Evolutionary conservation across 2,329 filamentous ascomycete genomes (phyloP).

Genomic region (Xylogone sp.): DNA sequence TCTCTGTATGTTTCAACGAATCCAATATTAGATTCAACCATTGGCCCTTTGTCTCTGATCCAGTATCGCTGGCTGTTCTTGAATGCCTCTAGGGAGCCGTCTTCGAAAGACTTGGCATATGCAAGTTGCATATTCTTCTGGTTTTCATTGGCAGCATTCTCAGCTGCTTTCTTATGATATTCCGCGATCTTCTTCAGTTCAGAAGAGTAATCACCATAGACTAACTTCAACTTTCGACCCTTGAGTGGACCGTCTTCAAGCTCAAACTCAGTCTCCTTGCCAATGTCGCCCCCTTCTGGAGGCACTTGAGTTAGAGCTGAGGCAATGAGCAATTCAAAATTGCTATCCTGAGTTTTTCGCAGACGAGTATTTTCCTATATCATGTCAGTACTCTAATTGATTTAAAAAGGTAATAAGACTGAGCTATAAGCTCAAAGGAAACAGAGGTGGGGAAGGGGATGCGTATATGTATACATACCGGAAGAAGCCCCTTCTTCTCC

Average conservation of each 20-base stretch:
- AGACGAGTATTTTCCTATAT: constrained; percentile 71
- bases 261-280: constrained; percentile 58
- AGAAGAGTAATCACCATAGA: constrained; percentile 70
- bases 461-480: constrained; percentile 25
- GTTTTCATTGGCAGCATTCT: constrained; percentile 68
- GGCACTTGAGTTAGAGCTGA: constrained; percentile 61
- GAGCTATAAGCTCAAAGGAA: neutral
- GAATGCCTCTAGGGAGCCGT: constrained; percentile 71
- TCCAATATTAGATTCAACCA: constrained; percentile 76
- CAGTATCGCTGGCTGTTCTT: constrained; percentile 78
- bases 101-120: constrained; percentile 71
- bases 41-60: constrained; percentile 79
- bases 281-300: constrained; percentile 61
- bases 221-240: constrained; percentile 65
- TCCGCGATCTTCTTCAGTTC: constrained; percentile 67
- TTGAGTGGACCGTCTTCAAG: constrained; percentile 56
- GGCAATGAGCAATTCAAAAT: constrained; percentile 72
- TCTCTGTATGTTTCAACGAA: constrained; percentile 87
- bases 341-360: constrained; percentile 58
- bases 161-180: constrained; percentile 64
- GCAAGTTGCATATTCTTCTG: constrained; percentile 71
- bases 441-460: too few species aligned
- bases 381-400: too few species aligned
- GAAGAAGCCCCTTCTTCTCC: constrained; percentile 66
- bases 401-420: too few species aligned